Conservation (phyloP, 495 filamentous ascomycete genomes). For the Penicillium samsonianum region DNA sequence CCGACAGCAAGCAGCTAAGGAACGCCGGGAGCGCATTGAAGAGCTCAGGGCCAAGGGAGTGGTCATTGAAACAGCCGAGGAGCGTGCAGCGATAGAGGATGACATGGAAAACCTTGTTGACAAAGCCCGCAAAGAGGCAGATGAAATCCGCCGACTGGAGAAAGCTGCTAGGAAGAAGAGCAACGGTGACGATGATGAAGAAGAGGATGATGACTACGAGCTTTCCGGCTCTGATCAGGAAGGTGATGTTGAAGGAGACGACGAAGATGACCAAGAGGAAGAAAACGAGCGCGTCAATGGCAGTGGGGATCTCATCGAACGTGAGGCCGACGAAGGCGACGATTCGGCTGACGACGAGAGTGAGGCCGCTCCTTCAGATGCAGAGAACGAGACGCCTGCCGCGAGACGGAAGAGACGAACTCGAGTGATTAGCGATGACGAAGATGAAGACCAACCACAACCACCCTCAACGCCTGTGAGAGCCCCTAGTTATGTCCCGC, state of each 20-base stretch:
- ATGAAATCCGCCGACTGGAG: slow-evolving; percentile 76
- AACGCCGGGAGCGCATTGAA: slow-evolving; percentile 76
- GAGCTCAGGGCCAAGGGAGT: slow-evolving; percentile 77
- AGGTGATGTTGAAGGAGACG: slow-evolving; percentile 32
- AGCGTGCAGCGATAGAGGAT: slow-evolving; percentile 74
- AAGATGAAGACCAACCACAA: slow-evolving; percentile 48
- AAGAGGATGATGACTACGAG: slow-evolving; percentile 58
- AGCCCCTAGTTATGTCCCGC: slow-evolving; percentile 25
- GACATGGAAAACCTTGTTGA: slow-evolving; percentile 86
- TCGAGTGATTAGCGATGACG: slow-evolving; percentile 53
- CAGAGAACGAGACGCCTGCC: slow-evolving; percentile 28
- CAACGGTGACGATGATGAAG: slow-evolving; percentile 65
- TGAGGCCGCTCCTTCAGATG: slow-evolving; percentile 26
- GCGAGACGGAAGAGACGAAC: slow-evolving; percentile 41
- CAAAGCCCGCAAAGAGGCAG: slow-evolving; percentile 76
- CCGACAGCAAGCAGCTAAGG: slow-evolving; percentile 74
- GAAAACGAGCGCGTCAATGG: slow-evolving; percentile 42
- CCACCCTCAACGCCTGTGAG: slow-evolving; percentile 38
- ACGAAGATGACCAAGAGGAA: slow-evolving; percentile 42
- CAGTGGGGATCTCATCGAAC: slow-evolving; percentile 35
- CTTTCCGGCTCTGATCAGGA: slow-evolving; percentile 57
- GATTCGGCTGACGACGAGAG: slow-evolving; percentile 37
- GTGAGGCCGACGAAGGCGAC: slow-evolving; percentile 44
- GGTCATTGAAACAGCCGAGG: slow-evolving; percentile 80
- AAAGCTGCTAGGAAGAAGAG: slow-evolving; percentile 64